Conservation (phyloP, 2,329 filamentous ascomycete genomes). For the Phialemonium atrogriseum region DNA sequence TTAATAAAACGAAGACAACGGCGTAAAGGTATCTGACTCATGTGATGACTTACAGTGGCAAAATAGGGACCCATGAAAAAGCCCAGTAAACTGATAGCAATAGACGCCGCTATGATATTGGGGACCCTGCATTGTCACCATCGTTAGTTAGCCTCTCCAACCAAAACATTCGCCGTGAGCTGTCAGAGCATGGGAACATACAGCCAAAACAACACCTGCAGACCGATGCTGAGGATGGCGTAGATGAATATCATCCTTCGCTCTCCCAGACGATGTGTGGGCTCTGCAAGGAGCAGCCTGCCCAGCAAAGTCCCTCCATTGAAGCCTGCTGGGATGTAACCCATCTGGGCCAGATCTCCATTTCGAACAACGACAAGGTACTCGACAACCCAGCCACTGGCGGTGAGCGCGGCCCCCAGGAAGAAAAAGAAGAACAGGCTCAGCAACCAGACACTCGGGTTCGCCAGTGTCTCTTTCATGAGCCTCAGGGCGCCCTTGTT, state of each 20-base stretch:
- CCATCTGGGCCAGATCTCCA: slow-evolving; percentile 47
- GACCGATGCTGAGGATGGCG: slow-evolving; percentile 36
- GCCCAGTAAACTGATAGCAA: slow-evolving; percentile 44
- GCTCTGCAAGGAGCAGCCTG: slow-evolving; percentile 47
- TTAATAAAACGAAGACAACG: too few species aligned
- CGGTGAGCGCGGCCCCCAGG: slow-evolving; percentile 46
- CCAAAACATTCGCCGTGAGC: too few species aligned
- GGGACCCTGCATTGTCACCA: slow-evolving; percentile 23
- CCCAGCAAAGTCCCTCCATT: slow-evolving; percentile 51
- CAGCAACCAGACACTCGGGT: slow-evolving; percentile 45
- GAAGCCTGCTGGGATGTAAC: slow-evolving; percentile 54
- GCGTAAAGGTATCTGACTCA: too few species aligned
- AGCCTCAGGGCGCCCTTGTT: slow-evolving; percentile 29
- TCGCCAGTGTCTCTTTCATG: slow-evolving; percentile 34
- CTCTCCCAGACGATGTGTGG: slow-evolving; percentile 50
- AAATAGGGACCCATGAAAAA: slow-evolving; percentile 53
- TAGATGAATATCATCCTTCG: slow-evolving; percentile 49
- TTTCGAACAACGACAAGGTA: slow-evolving; percentile 53
- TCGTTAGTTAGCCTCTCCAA: neutral
- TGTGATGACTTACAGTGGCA: slow-evolving; percentile 36
- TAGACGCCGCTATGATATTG: slow-evolving; percentile 39
- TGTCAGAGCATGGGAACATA: slow-evolving; percentile 23
- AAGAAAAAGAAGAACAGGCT: slow-evolving; percentile 59
- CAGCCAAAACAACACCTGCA: slow-evolving; percentile 55
- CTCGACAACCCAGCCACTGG: slow-evolving; percentile 56